Evolutionary conservation across 352 stramenopile species (phyloP).

Genomic region (Saprolegnia parasitica): DNA sequence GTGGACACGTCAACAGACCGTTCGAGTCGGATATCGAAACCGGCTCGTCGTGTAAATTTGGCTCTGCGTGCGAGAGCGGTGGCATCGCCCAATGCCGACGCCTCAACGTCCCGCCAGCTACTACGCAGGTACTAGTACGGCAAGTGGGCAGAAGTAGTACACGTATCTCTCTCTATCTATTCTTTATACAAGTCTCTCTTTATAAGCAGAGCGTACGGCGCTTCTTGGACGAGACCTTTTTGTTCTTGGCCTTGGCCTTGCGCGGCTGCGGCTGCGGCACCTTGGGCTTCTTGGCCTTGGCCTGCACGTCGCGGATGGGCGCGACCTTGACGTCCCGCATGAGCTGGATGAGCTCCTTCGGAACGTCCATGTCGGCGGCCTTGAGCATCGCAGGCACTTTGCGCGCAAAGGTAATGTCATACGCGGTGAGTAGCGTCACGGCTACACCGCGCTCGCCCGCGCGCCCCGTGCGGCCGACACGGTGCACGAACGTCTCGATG

Average conservation of each 20-base stretch:
- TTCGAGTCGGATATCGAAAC: no score
- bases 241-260: slow-evolving; percentile 17
- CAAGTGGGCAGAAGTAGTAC: no score
- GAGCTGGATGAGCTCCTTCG: slow-evolving; percentile 10
- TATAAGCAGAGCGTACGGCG: slow-evolving; percentile 1
- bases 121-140: no score
- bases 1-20: no score
- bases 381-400: slow-evolving; percentile 3
- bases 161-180: no score
- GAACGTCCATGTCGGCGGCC: slow-evolving; percentile 7
- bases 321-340: slow-evolving; percentile 2
- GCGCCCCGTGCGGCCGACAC: slow-evolving; percentile 85
- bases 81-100: no score
- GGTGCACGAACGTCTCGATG: slow-evolving; percentile 94
- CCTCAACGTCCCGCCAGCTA: no score
- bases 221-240: slow-evolving; percentile 22
- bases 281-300: slow-evolving; percentile 3
- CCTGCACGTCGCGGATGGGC: not conserved
- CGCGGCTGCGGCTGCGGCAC: not conserved
- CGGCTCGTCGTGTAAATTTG: no score
- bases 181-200: no score
- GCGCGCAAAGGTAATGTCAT: slow-evolving; percentile 34
- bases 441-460: slow-evolving; percentile 73
- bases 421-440: slow-evolving; percentile 66
- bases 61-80: no score